Base-by-base conservation (phyloP, 116 monocot genomes). In the Zostera marina region DNA sequence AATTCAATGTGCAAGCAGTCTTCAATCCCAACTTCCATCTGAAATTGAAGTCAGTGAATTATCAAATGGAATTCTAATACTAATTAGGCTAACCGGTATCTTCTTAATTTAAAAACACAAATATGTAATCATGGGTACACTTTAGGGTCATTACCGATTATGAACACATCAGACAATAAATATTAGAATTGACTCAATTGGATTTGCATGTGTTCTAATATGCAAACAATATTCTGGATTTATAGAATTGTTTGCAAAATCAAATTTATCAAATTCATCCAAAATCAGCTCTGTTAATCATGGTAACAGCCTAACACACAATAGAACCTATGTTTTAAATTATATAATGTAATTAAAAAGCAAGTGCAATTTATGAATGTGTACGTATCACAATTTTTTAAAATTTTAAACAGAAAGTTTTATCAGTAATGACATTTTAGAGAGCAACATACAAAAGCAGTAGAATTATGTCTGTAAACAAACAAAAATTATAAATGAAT, bases 1-100 rank as follows among this genome's bases (percentile, higher is more conserved):
- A 93, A 93, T 63, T 93, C 92, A 74, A 93, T 93, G 54, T 93
- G 92, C 56, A 93, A 72, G 65, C 92, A 87, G 74, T 93, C 92
- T 75, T 93, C 87, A 63, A 93, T 93, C 70, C 92, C 92, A 68
- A 93, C 92, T 79, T 93, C 92, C 92, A 93, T 93, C 91, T 91
- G 73, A 61, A 81, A 22, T 42, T 19, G 11, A 61, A 46, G 12
- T 2, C 20, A 46, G 15, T 42, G 20, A n/a, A 58, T 9, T 19
- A 21, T 42, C 25, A 15, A 56, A 56, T 15, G 13, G 53, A 53
- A 10, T 2, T 17, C 21, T 53, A 21, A 53, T 53, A 53, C 9
- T 21, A 8, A 49, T 19, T 16, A 53, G 11, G 23, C 14, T 45
- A 45, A 45, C 9, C 25, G 38, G 38, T 56, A n/a, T 26, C 9